Conservation (phyloP, 179 eudicot genomes). For the Silene coronaria region DNA sequence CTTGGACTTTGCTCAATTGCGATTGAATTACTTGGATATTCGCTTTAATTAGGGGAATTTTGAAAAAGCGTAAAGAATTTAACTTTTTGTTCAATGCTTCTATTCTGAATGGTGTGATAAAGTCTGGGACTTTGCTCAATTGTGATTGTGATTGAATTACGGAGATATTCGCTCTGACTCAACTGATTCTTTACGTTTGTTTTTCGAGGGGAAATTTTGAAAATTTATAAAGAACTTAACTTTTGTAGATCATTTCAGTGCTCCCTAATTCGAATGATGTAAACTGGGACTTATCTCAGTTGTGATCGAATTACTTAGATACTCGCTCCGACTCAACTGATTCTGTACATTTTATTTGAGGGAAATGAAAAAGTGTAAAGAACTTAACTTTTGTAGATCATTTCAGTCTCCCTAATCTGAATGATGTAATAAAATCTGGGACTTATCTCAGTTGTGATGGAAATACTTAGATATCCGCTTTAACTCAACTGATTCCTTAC, state of each 20-base stretch:
- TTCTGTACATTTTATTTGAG: not conserved
- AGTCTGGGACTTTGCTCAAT: not conserved
- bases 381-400: not conserved
- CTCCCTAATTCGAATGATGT: not conserved
- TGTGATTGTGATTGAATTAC: too few species aligned
- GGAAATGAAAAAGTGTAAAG: not conserved
- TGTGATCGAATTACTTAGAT: not conserved
- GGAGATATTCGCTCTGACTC: not conserved
- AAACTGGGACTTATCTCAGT: not conserved
- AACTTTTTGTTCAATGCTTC: not conserved
- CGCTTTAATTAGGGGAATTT: too few species aligned
- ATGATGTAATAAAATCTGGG: not conserved
- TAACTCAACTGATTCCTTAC: not conserved
- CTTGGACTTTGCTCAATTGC: too few species aligned
- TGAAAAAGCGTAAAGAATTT: not conserved
- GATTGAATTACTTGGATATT: too few species aligned
- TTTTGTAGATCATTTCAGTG: not conserved
- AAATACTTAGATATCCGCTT: not conserved
- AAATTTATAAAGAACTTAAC: not conserved
- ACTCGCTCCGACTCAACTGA: not conserved
- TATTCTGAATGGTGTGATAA: not conserved
- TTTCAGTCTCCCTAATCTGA: not conserved
- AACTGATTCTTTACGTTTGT: not conserved
- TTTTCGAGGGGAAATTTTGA: not conserved
- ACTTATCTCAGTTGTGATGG: not conserved